Evolutionary conservation across 768 basidiomycete species (phyloP).

Genomic region (Imleria badia): DNA sequence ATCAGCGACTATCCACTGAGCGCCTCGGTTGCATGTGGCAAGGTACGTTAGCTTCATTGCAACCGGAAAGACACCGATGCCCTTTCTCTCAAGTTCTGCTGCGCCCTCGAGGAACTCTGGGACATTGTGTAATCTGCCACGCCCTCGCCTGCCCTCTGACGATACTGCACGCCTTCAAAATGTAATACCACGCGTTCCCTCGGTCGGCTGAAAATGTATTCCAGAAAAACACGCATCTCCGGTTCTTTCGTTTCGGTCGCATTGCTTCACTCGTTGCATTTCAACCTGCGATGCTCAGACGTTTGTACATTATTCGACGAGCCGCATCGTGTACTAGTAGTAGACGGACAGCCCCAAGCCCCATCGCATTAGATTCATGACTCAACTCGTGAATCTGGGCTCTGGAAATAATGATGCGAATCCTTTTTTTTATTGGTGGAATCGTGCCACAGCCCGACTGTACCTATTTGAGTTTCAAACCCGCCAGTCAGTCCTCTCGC

Average conservation of each 20-base stretch:
- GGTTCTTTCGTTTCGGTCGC: constrained; percentile 4
- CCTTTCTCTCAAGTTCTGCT: constrained; percentile 64
- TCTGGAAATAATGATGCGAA: constrained; percentile 36
- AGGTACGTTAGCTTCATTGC: constrained; percentile 53
- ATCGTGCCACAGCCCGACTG: neutral
- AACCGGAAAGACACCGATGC: constrained; percentile 1
- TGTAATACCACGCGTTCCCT: constrained; percentile 12
- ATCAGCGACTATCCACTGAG: constrained; percentile 93
- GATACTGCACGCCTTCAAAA: too few species aligned
- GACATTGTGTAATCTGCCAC: constrained; percentile 64
- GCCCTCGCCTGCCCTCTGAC: too few species aligned
- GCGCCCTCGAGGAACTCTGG: constrained; percentile 93
- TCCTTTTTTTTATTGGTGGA: neutral
- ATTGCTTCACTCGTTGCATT: constrained; percentile 26
- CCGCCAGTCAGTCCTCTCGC: neutral
- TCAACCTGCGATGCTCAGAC: constrained; percentile 34
- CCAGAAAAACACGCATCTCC: constrained; percentile 4
- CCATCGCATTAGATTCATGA: constrained; percentile 34
- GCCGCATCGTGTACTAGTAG: constrained; percentile 29
- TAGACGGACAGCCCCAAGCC: constrained; percentile 27
- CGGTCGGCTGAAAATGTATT: constrained; percentile 13
- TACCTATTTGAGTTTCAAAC: constrained; percentile 16
- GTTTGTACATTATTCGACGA: constrained; percentile 18
- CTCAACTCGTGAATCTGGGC: constrained; percentile 36
- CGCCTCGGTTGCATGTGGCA: constrained; percentile 94